phyloP scores from a whole-genome alignment of 164 flowering plant species.

The Chloranthus sessilifolius region DNA sequence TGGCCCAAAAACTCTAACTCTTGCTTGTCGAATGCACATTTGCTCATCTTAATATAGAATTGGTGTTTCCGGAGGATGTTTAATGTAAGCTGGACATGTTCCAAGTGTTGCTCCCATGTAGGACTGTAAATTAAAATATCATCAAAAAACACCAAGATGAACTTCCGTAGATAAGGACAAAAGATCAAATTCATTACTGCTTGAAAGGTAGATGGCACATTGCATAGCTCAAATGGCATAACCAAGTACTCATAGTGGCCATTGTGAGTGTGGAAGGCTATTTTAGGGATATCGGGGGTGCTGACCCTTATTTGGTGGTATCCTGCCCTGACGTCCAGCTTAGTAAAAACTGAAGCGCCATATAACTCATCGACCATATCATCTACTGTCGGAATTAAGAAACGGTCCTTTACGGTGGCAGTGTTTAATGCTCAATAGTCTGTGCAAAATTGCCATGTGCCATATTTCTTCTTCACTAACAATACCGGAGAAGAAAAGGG shows the following conservation, averaged over 20 bases:
- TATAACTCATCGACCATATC: no score
- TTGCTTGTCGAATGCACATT: background rate
- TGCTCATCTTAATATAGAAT: background rate
- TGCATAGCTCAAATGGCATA: slow-evolving; percentile 3
- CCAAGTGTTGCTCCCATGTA: background rate
- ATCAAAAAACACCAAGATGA: slow-evolving; percentile 3
- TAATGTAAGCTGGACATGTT: no score
- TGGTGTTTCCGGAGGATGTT: no score
- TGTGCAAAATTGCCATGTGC: background rate
- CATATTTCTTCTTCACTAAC: background rate
- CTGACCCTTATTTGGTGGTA: background rate
- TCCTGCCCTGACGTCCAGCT: no score
- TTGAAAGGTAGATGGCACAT: background rate
- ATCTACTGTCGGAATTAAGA: background rate
- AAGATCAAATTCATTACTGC: background rate
- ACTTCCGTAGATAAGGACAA: background rate
- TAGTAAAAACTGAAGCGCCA: no score
- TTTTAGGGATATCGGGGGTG: background rate
- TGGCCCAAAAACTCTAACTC: background rate
- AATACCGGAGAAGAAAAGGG: no score
- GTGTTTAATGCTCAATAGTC: background rate
- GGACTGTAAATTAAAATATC: background rate
- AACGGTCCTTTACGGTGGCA: background rate
- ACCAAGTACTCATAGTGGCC: slow-evolving; percentile 1
- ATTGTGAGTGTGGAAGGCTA: background rate